These are phyloP conservation scores for Crepidotus sp. DNA, from an alignment of 1,284 basidiomycete genomes.

Conservation along the genomic window DNA sequence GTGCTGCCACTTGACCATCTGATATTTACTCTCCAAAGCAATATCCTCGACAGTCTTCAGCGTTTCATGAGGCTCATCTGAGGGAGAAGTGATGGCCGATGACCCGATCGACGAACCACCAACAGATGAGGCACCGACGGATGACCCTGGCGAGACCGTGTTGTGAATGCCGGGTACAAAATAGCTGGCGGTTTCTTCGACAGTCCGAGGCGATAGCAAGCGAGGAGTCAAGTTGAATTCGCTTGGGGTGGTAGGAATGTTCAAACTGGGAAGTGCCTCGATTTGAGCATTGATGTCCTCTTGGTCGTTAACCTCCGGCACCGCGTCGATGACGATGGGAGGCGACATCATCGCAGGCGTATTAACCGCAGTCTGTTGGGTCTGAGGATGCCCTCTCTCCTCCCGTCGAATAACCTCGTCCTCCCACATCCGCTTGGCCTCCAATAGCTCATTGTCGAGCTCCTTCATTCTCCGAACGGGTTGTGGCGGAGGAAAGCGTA, in stretches of 20 bases:
- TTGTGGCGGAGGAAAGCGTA: constrained; percentile 85
- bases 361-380: constrained; percentile 32
- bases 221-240: constrained; percentile 17
- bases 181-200: constrained; percentile 20
- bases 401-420: constrained; percentile 76
- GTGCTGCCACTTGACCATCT: constrained; percentile 68
- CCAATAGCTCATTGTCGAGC: constrained; percentile 65
- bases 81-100: constrained; percentile 20
- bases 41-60: constrained; percentile 54
- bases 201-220: constrained; percentile 10
- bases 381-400: constrained; percentile 47
- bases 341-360: constrained; percentile 12
- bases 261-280: constrained; percentile 51
- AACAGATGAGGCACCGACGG: constrained; percentile 5
- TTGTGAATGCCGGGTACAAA: constrained; percentile 17
- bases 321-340: constrained; percentile 7
- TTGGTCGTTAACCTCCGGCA: constrained; percentile 23
- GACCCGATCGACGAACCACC: constrained; percentile 3
- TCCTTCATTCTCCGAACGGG: constrained; percentile 82
- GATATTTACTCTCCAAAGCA: constrained; percentile 60
- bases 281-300: constrained; percentile 63
- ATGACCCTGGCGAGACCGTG: constrained; percentile 10
- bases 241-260: constrained; percentile 34
- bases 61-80: constrained; percentile 35
- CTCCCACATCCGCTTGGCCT: constrained; percentile 68